Percentiles rank a stretch among this genome's conserved stretches.
phyloP scores from a whole-genome alignment of 129 eudicot species.

The Flaveria ramosissima region DNA sequence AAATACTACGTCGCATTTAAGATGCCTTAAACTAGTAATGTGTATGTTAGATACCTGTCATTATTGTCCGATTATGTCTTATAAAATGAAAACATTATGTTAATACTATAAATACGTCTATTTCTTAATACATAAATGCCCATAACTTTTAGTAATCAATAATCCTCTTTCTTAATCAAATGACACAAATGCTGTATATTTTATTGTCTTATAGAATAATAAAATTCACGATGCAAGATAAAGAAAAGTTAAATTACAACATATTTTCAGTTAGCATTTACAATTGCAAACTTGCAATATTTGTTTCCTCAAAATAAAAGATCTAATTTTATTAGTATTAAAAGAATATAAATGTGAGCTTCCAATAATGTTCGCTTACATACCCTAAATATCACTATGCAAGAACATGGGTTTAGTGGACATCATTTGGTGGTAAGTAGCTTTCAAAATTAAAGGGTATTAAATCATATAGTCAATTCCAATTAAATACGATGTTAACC shows the following conservation, averaged over 20 bases:
- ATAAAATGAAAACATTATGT: too few species aligned
- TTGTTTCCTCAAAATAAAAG: background rate
- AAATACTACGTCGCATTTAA: too few species aligned
- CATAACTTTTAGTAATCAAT: slow-evolving; percentile 9
- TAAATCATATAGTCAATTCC: slow-evolving; percentile 28
- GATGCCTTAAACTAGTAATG: too few species aligned
- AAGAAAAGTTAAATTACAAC: background rate
- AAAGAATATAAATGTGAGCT: slow-evolving; percentile 25
- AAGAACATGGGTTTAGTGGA: slow-evolving; percentile 37
- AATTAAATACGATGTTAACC: slow-evolving; percentile 23
- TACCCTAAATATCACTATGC: slow-evolving; percentile 24
- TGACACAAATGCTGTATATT: background rate
- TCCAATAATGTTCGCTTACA: slow-evolving; percentile 17
- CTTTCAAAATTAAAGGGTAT: slow-evolving; percentile 19
- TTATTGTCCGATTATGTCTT: too few species aligned
- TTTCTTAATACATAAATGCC: too few species aligned
- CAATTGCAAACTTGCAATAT: background rate
- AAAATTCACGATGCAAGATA: too few species aligned
- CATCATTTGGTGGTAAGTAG: slow-evolving; percentile 33
- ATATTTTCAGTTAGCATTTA: background rate
- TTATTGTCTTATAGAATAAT: too few species aligned
- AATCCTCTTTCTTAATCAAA: background rate
- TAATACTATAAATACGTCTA: too few species aligned
- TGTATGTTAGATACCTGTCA: too few species aligned
- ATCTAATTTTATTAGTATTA: slow-evolving; percentile 2